Base-by-base conservation (phyloP, 2,329 filamentous ascomycete genomes). In the Nemania sp. region DNA sequence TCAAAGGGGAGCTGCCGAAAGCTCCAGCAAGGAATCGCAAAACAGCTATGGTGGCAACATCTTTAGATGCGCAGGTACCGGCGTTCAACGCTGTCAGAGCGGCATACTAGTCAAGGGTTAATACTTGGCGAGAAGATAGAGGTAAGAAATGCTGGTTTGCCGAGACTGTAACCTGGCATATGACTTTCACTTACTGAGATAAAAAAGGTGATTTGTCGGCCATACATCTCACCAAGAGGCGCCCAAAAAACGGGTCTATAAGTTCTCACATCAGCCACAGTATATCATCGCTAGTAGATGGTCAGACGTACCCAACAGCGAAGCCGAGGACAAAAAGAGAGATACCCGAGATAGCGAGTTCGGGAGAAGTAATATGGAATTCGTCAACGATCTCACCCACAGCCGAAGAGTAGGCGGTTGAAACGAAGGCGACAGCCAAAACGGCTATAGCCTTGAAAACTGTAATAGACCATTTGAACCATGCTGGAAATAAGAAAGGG, bases 371-470 rank as follows among this genome's bases (percentile, higher is more conserved):
- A 18, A 88, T 82, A 13, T 79, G 64, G 70, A 92, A 92, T 38
- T 88, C 81, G 1, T 68, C 51, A 15, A 89, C 82, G 61, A 93
- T 83, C 56, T 88, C 80, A 8, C 72, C 64, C 15, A 89, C 77
- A 54, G 87, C 88, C 13, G 88, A 88, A 3, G 87, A 87, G 77
- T 88, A 92, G 35, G 90, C 90, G 1, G 89, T 90, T 20, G 89
- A 92, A 62, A 88, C 87, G 73, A 94, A 91, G 2, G 92, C 83
- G 32, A 93, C 90, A 29, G 86, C 90, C 51, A 94, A 83, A 1
- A 90, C 91, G 15, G 91, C 88, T 29, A 91, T 73, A 13, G 91
- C 90, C 64, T 90, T 87, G 47, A 90, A 77, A 60, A 87, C 75
- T 1, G 89, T 91, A 70, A 91, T 87, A 32, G 77, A 76, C 91